These are phyloP conservation scores for Neonectria punicea DNA, from an alignment of 2,329 filamentous ascomycete genomes.

Conservation along the genomic window DNA sequence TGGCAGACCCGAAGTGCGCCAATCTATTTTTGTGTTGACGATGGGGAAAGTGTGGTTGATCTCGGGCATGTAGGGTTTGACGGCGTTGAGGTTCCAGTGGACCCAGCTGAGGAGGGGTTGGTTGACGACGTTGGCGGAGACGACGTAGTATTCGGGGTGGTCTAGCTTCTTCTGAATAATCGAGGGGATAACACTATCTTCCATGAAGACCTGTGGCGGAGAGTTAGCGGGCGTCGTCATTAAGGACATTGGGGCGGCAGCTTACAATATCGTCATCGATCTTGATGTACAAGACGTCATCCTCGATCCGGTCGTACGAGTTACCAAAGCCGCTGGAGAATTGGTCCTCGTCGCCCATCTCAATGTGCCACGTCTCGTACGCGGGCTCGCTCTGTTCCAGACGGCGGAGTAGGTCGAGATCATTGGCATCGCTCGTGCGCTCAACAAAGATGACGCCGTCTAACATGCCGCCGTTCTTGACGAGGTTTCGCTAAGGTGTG, in stretches of 20 bases:
- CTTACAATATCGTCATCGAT: constrained; percentile 53
- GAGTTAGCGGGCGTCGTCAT: constrained; percentile 5
- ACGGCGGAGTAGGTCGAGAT: constrained; percentile 53
- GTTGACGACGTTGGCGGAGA: constrained; percentile 68
- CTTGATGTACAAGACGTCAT: constrained; percentile 56
- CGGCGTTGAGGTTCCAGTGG: constrained; percentile 63
- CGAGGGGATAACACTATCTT: constrained; percentile 58
- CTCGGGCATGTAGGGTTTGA: constrained; percentile 65
- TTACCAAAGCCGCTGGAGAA: constrained; percentile 47
- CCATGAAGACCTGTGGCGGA: constrained; percentile 48
- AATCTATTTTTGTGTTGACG: constrained; percentile 40
- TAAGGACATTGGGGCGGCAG: background rate
- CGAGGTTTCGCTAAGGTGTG: constrained; percentile 52
- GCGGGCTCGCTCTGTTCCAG: constrained; percentile 49
- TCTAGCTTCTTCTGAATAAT: constrained; percentile 63
- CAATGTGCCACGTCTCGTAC: constrained; percentile 52
- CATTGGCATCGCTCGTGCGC: constrained; percentile 51
- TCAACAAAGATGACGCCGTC: constrained; percentile 58
- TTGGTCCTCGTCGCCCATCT: constrained; percentile 45
- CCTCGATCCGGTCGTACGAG: constrained; percentile 58
- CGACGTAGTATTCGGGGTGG: constrained; percentile 60
- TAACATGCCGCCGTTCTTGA: constrained; percentile 56
- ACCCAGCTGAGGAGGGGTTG: constrained; percentile 64
- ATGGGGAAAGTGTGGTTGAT: constrained; percentile 42
- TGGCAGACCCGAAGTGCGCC: constrained; percentile 54